Evolutionary conservation across 129 eudicot species (phyloP), one percentile per base, ranked within the genome.

Genomic region (Arctium minus): DNA sequence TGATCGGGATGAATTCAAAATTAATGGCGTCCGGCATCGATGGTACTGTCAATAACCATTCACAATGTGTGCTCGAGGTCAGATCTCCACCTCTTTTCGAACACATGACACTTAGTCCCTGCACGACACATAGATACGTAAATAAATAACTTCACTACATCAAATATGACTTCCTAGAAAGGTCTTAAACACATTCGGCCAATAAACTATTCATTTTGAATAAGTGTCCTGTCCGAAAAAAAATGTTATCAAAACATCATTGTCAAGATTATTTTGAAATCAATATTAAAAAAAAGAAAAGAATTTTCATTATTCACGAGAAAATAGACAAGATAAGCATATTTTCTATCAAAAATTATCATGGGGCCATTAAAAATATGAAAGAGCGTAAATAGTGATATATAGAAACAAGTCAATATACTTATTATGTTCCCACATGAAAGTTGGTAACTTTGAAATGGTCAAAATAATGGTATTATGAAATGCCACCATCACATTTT

Each of bases 21-120:
- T 80, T 85, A 65, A 95, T 86, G 9, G 97, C 99, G 29, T 95
- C 97, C 0, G 99, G 97, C 89, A 84, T 88, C 22, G 87, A 83
- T 74, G 93, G 88, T 37, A 95, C 99, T n/a, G 97, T 91, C 9
- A 79, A 76, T 62, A 95, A 86, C 99, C 99, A 95, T 85, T 95
- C 99, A 33, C 91, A 87, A 60, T 95, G 99, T 18, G 89, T 82
- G 2, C 38, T 85, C 27, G 82, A 85, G 1, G 92, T 84, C 12
- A 81, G 60, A 78, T 95, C 99, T 13, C 99, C 99, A 17, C 99
- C 99, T 76, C 93, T 87, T 83, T 89, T 95, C 15, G 92, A 90
- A 53, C 94, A 87, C 88, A 90, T 92, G 0, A 95, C 89, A 10
- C 88, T 91, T 75, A 95, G 82, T 72, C 99, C 99, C 99, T 95